These are phyloP conservation scores for Theobroma grandiflorum DNA, from an alignment of 441 rosid genomes.

Conservation along the genomic window DNA sequence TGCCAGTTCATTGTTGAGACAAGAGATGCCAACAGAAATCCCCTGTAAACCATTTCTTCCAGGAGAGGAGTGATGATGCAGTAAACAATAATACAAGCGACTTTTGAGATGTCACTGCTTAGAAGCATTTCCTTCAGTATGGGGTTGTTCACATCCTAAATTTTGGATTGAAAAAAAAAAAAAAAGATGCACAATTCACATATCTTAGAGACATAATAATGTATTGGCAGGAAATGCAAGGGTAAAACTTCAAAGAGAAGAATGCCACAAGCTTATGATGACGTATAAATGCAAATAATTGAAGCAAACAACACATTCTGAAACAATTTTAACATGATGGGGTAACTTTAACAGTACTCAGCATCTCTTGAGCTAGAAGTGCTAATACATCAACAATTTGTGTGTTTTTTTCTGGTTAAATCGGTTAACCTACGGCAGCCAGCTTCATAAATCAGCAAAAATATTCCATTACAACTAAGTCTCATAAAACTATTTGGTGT, in stretches of 20 bases:
- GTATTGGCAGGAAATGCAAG: background rate
- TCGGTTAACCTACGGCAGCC: background rate
- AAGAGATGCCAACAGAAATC: slow-evolving; percentile 72
- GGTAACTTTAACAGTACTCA: background rate
- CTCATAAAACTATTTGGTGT: background rate
- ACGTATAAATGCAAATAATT: background rate
- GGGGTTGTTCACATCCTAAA: slow-evolving; percentile 60
- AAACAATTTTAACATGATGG: background rate
- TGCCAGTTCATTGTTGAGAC: slow-evolving; percentile 68
- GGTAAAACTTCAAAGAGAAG: background rate
- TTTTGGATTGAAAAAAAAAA: slow-evolving; percentile 17
- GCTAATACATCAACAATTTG: background rate
- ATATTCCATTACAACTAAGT: background rate
- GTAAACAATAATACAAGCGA: slow-evolving; percentile 59
- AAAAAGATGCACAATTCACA: background rate
- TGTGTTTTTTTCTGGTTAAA: background rate
- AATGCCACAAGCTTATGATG: background rate
- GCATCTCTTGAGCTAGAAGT: background rate
- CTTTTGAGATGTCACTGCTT: slow-evolving; percentile 55
- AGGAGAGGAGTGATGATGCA: slow-evolving; percentile 69
- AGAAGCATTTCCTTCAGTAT: slow-evolving; percentile 63
- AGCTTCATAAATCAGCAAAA: background rate
- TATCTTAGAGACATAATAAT: background rate
- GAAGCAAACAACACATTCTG: background rate
- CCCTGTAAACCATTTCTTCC: slow-evolving; percentile 88